Conservation (phyloP, 352 stramenopile species). For the Phytophthora pluvialis region DNA sequence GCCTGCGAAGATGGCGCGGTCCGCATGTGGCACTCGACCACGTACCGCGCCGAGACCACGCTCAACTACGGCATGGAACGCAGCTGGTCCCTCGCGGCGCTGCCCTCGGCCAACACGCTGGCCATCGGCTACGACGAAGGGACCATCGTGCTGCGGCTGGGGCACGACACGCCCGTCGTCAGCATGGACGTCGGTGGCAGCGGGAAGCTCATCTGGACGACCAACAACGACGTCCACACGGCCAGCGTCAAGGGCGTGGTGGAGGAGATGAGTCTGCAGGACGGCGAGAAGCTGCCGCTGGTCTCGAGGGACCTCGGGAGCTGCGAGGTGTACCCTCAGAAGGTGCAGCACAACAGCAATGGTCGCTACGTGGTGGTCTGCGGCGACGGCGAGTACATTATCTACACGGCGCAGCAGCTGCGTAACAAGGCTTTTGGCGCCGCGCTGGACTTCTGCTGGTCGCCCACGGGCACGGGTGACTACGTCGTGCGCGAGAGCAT, state of each 20-base stretch:
- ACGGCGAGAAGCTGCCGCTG: conserved; percentile 90
- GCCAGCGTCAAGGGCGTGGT: conserved; percentile 91
- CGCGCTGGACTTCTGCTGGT: conserved; percentile 99
- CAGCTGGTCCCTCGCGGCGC: conserved; percentile 94
- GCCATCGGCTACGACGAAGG: conserved; percentile 96
- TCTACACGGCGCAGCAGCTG: conserved; percentile 98
- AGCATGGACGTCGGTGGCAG: conserved; percentile 95
- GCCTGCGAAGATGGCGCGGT: conserved; percentile 97
- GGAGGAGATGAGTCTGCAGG: conserved; percentile 74
- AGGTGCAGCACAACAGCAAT: conserved; percentile 99
- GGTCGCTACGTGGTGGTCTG: conserved; percentile 98
- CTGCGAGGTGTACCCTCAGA: conserved; percentile 98
- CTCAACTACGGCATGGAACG: conserved; percentile 99
- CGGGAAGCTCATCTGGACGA: conserved; percentile 98
- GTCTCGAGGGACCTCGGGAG: conserved; percentile 94
- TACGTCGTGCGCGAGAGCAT: conserved; percentile 98
- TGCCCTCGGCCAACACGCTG: conserved; percentile 89
- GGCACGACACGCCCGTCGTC: conserved; percentile 97
- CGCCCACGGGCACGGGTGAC: conserved; percentile 95
- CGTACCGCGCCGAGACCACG: conserved; percentile 97
- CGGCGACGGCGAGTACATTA: conserved; percentile 99
- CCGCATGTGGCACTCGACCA: conserved; percentile 93
- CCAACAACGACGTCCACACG: conserved; percentile 98
- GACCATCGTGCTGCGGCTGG: conserved; percentile 97
- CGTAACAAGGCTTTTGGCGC: conserved; percentile 97